Base-by-base conservation (phyloP, 257 asterid species). In the Echites panduratus region DNA sequence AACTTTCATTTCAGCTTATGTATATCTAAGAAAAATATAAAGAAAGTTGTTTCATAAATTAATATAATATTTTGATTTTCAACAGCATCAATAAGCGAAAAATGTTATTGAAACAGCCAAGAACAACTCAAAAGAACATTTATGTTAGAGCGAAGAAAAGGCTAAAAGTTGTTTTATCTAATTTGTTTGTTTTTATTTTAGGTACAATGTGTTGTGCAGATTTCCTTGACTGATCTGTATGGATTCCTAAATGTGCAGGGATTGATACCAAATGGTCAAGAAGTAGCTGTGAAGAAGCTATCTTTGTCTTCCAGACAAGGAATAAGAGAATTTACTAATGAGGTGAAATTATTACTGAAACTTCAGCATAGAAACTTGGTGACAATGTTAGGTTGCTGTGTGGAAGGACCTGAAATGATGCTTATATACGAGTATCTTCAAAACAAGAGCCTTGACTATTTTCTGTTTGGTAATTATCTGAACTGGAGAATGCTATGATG, bases 341-440 rank as follows among this genome's bases (percentile, higher is more conserved):
- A 92, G 82, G 97, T 92, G 70, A 90, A 85, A 85, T 77, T 90
- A 61, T 50, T 92, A 82, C 83, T 88, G 61, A 85, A 85, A 83
- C 82, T 87, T 77, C 96, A 92, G 80, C 98, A 92, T 77, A 90
- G 74, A 74, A 88, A 90, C 87, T 77, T 92, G 50, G 96, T 90
- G 52, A 79, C 77, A 79, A 79, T 92, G 87, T 81, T 88, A 7
- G 98, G 98, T 3, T 92, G 98, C 77, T 90, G 98, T 65, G 74
- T 82, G 16, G 96, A 92, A 80, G 98, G 98, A 63, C 87, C 96
- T 73, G 96, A 90, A 79, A 88, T 82, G 89, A 90, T 92, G 96
- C 96, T 90, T 50, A 87, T 92, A n/a, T 92, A 92, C 53, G 96
- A 92, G 79, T 92, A 86, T 83, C 81, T 92, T 75, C 92, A 87